Evolutionary conservation across 164 flowering plant genomes (phyloP), one percentile per base, ranked within the genome.

Genomic region (Vitis rupestris): DNA sequence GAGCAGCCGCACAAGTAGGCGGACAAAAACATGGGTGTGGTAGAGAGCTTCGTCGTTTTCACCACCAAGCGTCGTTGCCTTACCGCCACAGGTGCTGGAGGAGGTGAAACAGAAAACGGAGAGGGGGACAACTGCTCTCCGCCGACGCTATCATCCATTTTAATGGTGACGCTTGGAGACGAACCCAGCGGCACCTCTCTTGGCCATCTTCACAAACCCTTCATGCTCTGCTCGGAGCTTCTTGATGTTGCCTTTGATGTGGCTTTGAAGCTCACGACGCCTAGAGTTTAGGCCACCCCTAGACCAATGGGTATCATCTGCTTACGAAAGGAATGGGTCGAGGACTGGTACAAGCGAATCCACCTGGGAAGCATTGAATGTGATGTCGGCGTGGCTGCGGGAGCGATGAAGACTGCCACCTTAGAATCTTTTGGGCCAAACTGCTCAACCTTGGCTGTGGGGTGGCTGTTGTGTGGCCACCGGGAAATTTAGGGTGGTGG

Each of bases 281-380:
- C 75, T 68, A 86, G 86, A 80, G 78, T 84, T 85, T 58, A 88
- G 86, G 17, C 98, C 97, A 0, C 98, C 97, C 98, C 90, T 94
- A 11, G 95, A 86, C 98, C 97, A 94, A 73, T 94, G 98, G 9
- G 97, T 97, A 5, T 92, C 92, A 15, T 70, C 62, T 1, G 98
- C 98, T 97, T 97, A 94, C 0, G 88, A 75, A 14, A 92, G 81
- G 0, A 94, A 70, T 12, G 98, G 88, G 13, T 87, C 95, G 44
- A 75, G 59, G 1, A 89, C 87, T 0, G 92, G 72, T 2, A 69
- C 7, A 0, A 95, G 98, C 1, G 98, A 97, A 50, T 90, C 92
- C 17, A 94, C 80, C n/a, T 97, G 84, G 2, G 74, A 79, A 6
- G 69, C 62, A 80, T 69, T 88, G 70, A 75, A 54, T 79, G 81